Conservation (phyloP, 139 green algal species). For the Edaphochlamys debaryana region DNA sequence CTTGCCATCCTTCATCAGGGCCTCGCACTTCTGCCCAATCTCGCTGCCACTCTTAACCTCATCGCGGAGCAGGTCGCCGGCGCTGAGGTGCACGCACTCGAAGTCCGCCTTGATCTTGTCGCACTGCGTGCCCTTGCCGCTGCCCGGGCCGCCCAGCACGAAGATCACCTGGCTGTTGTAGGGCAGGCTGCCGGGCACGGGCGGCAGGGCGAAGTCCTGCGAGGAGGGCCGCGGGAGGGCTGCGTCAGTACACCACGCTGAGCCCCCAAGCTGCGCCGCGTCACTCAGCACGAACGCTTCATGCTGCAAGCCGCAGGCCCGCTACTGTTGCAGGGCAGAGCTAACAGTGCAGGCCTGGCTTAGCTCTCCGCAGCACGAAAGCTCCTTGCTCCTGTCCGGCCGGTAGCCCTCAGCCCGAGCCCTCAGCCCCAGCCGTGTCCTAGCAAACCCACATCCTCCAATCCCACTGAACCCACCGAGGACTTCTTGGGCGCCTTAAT, state of each 20-base stretch:
- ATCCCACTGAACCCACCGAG: neutral
- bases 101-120: conserved; percentile 48
- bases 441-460: neutral
- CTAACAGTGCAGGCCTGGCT: neutral
- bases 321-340: neutral
- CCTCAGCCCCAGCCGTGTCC: no score
- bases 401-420: no score
- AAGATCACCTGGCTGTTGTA: conserved; percentile 54
- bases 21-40: conserved; percentile 67
- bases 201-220: neutral
- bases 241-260: no score
- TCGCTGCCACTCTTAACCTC: conserved; percentile 72
- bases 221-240: no score
- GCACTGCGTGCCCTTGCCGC: conserved; percentile 62
- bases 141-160: conserved; percentile 70
- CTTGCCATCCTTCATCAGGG: conserved; percentile 87
- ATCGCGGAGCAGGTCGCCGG: conserved; percentile 80
- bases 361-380: no score
- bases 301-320: no score
- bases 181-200: neutral
- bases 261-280: no score
- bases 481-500: conserved; percentile 5
- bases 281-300: no score
- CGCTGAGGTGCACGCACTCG: conserved; percentile 57
- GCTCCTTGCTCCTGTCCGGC: neutral